These are phyloP conservation scores for Cladosporium phlei DNA, from an alignment of 2,329 filamentous ascomycete species.

Conservation along the genomic window DNA sequence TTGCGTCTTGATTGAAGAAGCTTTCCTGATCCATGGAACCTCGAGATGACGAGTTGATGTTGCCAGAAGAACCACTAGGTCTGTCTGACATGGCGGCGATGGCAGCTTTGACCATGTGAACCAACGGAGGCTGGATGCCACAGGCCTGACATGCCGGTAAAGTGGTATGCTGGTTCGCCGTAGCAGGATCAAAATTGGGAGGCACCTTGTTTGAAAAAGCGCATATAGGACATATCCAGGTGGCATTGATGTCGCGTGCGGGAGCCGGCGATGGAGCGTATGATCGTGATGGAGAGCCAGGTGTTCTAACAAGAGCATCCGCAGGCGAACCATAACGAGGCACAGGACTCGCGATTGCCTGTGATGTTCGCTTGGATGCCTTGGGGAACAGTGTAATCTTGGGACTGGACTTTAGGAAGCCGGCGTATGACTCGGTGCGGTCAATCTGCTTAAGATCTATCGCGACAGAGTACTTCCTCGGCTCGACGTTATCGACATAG, in stretches of 20 bases:
- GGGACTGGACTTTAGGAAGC: slow-evolving; percentile 89
- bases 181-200: slow-evolving; percentile 83
- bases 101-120: slow-evolving; percentile 78
- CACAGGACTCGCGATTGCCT: slow-evolving; percentile 50
- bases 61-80: slow-evolving; percentile 17
- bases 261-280: slow-evolving; percentile 43
- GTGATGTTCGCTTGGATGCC: slow-evolving; percentile 52
- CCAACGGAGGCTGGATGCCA: slow-evolving; percentile 83
- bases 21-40: neutral
- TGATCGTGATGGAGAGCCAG: slow-evolving; percentile 44
- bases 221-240: slow-evolving; percentile 95
- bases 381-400: slow-evolving; percentile 90
- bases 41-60: neutral
- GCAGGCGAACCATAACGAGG: slow-evolving; percentile 42
- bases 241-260: slow-evolving; percentile 56
- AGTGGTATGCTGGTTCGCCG: slow-evolving; percentile 72
- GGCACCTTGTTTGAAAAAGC: slow-evolving; percentile 90
- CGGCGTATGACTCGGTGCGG: slow-evolving; percentile 82
- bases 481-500: slow-evolving; percentile 86
- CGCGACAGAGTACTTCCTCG: slow-evolving; percentile 76
- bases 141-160: slow-evolving; percentile 86
- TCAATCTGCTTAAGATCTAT: slow-evolving; percentile 90
- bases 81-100: slow-evolving; percentile 68
- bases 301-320: slow-evolving; percentile 38
- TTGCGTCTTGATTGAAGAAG: neutral